Base-by-base conservation (phyloP, 2,329 filamentous ascomycete genomes). In the Pyrenophora teres region DNA sequence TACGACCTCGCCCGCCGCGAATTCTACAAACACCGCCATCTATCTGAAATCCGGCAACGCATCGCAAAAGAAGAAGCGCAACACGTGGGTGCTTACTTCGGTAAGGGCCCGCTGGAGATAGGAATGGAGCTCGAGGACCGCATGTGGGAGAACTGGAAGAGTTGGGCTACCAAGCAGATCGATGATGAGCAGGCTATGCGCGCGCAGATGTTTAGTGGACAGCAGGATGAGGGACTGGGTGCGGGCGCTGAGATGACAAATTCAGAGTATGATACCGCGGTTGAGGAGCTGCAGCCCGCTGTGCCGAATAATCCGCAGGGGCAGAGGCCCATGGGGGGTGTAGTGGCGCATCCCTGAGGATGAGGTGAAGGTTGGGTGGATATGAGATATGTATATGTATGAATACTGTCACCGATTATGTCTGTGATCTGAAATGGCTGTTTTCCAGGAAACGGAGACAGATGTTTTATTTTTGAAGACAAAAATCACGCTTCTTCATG, bases 1-100 rank as follows among this genome's bases (percentile, higher is more conserved):
- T 99, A 99, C 78, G 93, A 97, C 75, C 78, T 80, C 48, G 92
- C 89, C 6, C 89, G 94, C 53, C 87, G 87, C 60, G 93, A 99
- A 73, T 96, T 97, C 76, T 99, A 99, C 78, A 79, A 82, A 39
- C 76, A 93, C 57, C 88, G 94, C 52, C 88, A 96, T 64, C 80
- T 85, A 53, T 87, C 95, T 64, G 92, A 97, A 60, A 83, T 96
- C 40, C 86, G 93, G 76, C 82, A 84, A 62, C 86, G 92, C 63
- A 83, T 99, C 53, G 90, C 93, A 6, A 81, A 85, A 42, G 94
- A 99, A 76, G 94, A 99, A 76, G 93, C 94, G 23, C 80, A 86
- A 57, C 84, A 89, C 65, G 87, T 89, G 5, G 94, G 94, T 46
- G 92, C 92, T 43, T 91, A 91, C 80, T 97, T 97, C 72, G 91